Base-by-base conservation (phyloP, 768 basidiomycete species). In the Suillus americanus region DNA sequence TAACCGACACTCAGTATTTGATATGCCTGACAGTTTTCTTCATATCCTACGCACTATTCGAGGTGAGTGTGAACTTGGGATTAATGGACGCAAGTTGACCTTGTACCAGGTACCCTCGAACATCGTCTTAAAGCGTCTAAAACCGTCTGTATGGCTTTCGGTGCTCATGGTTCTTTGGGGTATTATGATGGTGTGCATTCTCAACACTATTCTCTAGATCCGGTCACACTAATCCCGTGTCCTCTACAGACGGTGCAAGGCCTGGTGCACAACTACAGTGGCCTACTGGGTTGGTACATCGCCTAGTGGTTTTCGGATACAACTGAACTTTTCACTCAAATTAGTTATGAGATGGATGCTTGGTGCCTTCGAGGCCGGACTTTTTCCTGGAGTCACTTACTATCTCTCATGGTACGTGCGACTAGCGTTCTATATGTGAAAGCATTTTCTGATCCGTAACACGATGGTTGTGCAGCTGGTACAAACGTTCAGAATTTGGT, bases 81-180 rank as follows among this genome's bases (percentile, higher is more conserved):
- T 54, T 46, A 16, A 40, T 12, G 5, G n/a, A 23, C 53, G 35
- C 38, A 35, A 45, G 54, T 40, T 66, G 41, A 64, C 1, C 45
- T 48, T 40, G 25, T 28, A 41, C 25, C 61, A 83, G 82, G 84
- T 91, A 35, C 91, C 91, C 3, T 89, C 88, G 16, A 91, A 91
- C 65, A 76, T 90, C 3, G 86, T 90, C 72, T 76, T 91, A 60
- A 91, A 91, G 72, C 85, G 89, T 40, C 79, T 91, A 38, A 82
- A 90, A 1, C 92, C 91, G 0, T 91, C 90, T 3, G 74, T 94
- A 41, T 93, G 91, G 91, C 78, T 94, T 6, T 90, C 89, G 6
- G 65, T 81, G 33, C 79, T 92, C 61, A 92, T 94, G 91, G 66
- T 90, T 3, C 68, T 85, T 20, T 91, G 90, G 89, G 90, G 90